These are phyloP conservation scores for Mucuna pruriens DNA, from an alignment of 306 rosid species.

Conservation along the genomic window DNA sequence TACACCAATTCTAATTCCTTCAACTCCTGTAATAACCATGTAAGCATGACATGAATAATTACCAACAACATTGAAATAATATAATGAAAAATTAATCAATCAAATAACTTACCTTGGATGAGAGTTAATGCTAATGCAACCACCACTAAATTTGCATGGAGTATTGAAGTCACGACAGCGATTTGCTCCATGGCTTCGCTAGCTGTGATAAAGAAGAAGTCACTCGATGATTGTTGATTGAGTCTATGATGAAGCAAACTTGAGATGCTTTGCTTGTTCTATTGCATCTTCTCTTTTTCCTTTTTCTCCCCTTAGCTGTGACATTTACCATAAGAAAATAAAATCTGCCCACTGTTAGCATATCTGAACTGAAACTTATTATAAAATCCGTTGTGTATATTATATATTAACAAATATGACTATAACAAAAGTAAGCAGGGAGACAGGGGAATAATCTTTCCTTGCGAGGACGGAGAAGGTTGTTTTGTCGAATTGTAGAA, in stretches of 20 bases:
- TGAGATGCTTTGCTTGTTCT: slow-evolving; percentile 59
- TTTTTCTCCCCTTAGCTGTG: not conserved
- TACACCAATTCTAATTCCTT: slow-evolving; percentile 64
- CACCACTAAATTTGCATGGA: slow-evolving; percentile 34
- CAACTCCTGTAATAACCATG: slow-evolving; percentile 43
- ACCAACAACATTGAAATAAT: not conserved
- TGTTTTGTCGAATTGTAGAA: slow-evolving; percentile 1
- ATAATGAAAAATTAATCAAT: not conserved
- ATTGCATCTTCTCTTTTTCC: slow-evolving; percentile 25
- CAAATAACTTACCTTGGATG: slow-evolving; percentile 54
- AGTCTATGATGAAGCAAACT: slow-evolving; percentile 54
- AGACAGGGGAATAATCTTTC: not conserved
- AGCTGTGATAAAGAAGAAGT: not conserved
- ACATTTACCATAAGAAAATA: not conserved
- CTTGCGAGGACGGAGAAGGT: not conserved
- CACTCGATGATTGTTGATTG: not conserved
- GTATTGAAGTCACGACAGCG: slow-evolving; percentile 15
- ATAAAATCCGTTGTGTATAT: not conserved
- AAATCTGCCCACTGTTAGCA: not conserved
- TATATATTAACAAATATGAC: not conserved
- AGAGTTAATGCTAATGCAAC: slow-evolving; percentile 43
- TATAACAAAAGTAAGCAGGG: not conserved
- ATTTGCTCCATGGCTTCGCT: slow-evolving; percentile 42
- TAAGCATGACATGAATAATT: not conserved
- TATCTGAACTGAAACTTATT: not conserved